Percentiles rank a stretch among this genome's conserved stretches.
Evolutionary conservation across 805 yeast species (phyloP).

Genomic region (Saccharomycopsis malanga): DNA sequence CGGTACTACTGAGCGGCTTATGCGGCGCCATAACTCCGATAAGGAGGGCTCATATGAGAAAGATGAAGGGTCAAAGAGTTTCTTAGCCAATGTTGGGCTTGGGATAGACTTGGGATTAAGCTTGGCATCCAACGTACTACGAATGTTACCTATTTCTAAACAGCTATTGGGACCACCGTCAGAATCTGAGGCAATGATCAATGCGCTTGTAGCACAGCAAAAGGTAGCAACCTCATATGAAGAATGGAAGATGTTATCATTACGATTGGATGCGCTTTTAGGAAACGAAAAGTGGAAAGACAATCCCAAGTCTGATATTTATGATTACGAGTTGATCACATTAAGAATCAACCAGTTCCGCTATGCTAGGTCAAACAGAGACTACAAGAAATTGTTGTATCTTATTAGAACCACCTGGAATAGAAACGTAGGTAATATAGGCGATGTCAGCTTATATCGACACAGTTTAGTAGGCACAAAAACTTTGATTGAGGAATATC

Average conservation of each 20-base stretch:
- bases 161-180: slow-evolving; percentile 21
- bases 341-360: slow-evolving; percentile 48
- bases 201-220: slow-evolving; percentile 35
- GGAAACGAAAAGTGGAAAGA: slow-evolving; percentile 70
- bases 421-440: slow-evolving; percentile 81
- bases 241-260: slow-evolving; percentile 64
- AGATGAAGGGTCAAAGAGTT: neutral
- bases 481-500: slow-evolving; percentile 70
- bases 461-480: slow-evolving; percentile 86
- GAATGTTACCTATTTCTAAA: slow-evolving; percentile 10
- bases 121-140: slow-evolving; percentile 5
- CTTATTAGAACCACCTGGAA: slow-evolving; percentile 79
- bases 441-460: slow-evolving; percentile 67
- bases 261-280: slow-evolving; percentile 55
- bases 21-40: neutral
- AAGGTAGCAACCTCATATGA: slow-evolving; percentile 43
- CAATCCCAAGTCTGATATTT: slow-evolving; percentile 51
- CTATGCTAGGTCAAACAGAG: slow-evolving; percentile 48
- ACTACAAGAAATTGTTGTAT: slow-evolving; percentile 58
- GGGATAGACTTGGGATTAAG: slow-evolving; percentile 1
- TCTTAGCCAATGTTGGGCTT: neutral
- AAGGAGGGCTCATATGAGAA: neutral
- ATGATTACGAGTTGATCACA: slow-evolving; percentile 61
- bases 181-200: slow-evolving; percentile 19
- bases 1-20: neutral